Conservation (phyloP, 768 basidiomycete genomes). For the Mycena vitilis region DNA sequence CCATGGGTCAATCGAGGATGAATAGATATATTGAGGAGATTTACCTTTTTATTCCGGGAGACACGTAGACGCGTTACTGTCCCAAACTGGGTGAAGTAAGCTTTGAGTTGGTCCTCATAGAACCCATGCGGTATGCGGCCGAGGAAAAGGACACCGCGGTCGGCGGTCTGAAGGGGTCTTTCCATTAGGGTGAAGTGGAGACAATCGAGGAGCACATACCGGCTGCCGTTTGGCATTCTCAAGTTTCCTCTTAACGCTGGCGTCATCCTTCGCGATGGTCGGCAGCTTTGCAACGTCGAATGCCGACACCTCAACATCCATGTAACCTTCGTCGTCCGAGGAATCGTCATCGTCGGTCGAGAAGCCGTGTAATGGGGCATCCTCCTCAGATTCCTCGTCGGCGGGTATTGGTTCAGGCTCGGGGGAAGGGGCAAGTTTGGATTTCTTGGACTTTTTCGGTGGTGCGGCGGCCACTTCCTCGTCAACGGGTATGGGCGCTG, state of each 20-base stretch:
- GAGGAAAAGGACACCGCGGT: constrained; percentile 88
- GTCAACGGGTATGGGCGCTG: too few species aligned
- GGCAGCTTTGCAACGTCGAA: constrained; percentile 83
- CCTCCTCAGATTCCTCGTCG: constrained; percentile 48
- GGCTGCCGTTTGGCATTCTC: constrained; percentile 72
- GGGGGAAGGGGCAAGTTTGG: background rate
- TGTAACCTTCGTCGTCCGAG: constrained; percentile 76
- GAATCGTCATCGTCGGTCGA: constrained; percentile 82
- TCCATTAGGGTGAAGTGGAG: constrained; percentile 13
- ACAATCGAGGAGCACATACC: constrained; percentile 55
- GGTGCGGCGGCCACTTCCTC: too few species aligned
- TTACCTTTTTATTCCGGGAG: constrained; percentile 93
- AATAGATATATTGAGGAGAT: constrained; percentile 1
- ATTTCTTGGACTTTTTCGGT: too few species aligned
- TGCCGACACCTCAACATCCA: constrained; percentile 61
- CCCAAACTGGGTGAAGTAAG: constrained; percentile 96
- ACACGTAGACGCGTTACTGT: constrained; percentile 87
- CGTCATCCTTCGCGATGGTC: constrained; percentile 90
- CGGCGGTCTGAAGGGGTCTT: constrained; percentile 53
- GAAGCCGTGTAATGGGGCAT: constrained; percentile 73
- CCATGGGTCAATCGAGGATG: background rate
- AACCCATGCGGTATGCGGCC: constrained; percentile 97
- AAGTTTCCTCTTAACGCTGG: constrained; percentile 73
- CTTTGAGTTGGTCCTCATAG: constrained; percentile 93
- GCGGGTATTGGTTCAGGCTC: constrained; percentile 8